phyloP scores from a whole-genome alignment of 176 grass and related monocot species.

The Lolium perenne region DNA sequence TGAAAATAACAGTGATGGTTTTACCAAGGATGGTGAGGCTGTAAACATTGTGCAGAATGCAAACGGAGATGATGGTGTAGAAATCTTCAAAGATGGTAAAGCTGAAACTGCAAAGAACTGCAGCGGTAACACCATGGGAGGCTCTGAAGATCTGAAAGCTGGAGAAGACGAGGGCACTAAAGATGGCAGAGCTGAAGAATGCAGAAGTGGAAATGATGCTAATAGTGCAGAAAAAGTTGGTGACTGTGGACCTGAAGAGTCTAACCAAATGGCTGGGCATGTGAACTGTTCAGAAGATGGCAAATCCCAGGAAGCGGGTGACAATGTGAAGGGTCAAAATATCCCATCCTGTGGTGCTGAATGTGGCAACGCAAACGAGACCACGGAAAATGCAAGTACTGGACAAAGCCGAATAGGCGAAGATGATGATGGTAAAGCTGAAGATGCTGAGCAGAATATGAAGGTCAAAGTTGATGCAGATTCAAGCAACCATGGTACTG shows the following conservation, averaged over 20 bases:
- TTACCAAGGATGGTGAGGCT: constrained; percentile 6
- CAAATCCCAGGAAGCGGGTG: constrained; percentile 30
- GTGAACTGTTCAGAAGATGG: constrained; percentile 9
- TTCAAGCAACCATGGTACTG: constrained; percentile 25
- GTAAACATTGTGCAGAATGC: background rate
- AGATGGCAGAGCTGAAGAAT: background rate
- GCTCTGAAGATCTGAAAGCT: constrained; percentile 25
- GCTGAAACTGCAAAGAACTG: background rate
- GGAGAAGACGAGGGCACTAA: constrained; percentile 30
- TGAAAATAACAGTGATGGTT: background rate
- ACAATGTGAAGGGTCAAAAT: background rate
- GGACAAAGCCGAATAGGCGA: background rate
- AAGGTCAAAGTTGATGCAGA: constrained; percentile 26
- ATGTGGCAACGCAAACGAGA: constrained; percentile 20
- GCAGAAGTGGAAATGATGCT: background rate
- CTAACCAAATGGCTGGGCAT: background rate
- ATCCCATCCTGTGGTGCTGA: background rate
- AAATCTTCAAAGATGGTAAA: constrained; percentile 17
- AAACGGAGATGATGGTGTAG: background rate
- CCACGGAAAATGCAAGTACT: background rate
- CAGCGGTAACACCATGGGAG: background rate
- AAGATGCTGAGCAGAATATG: constrained; percentile 25
- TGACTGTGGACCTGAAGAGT: constrained; percentile 13
- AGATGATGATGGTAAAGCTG: constrained; percentile 1
- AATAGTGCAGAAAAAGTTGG: background rate